Percentiles rank a stretch among this genome's conserved stretches.
These are phyloP conservation scores for Termitomyces sp. DNA, from an alignment of 768 basidiomycete genomes.

Conservation along the genomic window DNA sequence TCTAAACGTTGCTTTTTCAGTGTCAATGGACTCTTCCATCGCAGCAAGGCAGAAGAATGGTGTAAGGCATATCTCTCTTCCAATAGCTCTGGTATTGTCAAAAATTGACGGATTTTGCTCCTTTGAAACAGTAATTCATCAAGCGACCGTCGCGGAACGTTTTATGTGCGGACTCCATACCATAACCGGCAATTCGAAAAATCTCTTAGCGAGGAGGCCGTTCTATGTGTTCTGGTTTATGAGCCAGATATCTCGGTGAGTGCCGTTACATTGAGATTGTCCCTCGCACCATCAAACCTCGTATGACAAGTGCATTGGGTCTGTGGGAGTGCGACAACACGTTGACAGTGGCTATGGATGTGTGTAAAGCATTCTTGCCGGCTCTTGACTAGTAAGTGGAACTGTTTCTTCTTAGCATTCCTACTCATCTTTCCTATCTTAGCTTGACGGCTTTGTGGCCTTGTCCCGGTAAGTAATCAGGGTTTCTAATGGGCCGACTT, in stretches of 20 bases:
- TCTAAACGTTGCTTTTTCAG: conserved; percentile 20
- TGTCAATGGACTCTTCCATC: conserved; percentile 43
- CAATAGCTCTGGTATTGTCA: not conserved
- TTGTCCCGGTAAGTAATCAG: conserved; percentile 44
- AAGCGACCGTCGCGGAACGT: conserved; percentile 54
- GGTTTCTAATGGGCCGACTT: not conserved
- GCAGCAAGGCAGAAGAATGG: conserved; percentile 64
- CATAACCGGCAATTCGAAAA: conserved; percentile 52
- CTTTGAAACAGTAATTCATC: conserved; percentile 48
- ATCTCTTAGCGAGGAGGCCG: conserved; percentile 52
- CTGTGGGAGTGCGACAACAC: conserved; percentile 62
- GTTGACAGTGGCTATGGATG: conserved; percentile 56
- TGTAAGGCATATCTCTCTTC: conserved; percentile 34
- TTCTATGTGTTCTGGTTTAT: conserved; percentile 77
- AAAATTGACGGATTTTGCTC: conserved; percentile 3
- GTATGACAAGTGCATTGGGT: conserved; percentile 39
- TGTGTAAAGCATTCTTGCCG: conserved; percentile 55
- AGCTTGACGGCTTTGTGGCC: conserved; percentile 62
- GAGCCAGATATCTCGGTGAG: conserved; percentile 59
- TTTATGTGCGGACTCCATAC: conserved; percentile 56
- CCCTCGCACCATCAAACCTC: not conserved
- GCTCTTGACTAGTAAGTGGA: conserved; percentile 50
- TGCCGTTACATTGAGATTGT: conserved; percentile 6
- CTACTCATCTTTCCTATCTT: conserved; percentile 8
- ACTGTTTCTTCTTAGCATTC: conserved; percentile 9